Percentiles rank a stretch among this genome's conserved stretches.
Evolutionary conservation across 208 protist genomes (phyloP).

Genomic region (Herpetomonas muscarum): DNA sequence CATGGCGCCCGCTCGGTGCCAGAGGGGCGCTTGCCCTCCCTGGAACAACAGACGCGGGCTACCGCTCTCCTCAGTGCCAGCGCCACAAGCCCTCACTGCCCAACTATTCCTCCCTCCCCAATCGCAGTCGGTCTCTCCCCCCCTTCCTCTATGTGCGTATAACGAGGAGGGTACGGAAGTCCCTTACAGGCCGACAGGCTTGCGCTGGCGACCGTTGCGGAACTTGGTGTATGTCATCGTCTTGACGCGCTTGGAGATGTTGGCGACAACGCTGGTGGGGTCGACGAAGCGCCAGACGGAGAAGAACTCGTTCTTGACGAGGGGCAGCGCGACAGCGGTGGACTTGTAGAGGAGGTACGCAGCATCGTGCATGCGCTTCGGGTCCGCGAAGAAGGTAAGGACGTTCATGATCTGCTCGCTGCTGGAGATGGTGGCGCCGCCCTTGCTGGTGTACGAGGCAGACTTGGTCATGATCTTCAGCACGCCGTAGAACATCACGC

Average conservation of each 20-base stretch:
- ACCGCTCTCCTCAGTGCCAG: too few species aligned
- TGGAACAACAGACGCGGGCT: too few species aligned
- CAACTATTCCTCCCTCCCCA: too few species aligned
- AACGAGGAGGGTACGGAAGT: too few species aligned
- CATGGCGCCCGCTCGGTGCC: too few species aligned
- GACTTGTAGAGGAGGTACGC: constrained; percentile 56
- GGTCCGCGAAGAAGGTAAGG: constrained; percentile 51
- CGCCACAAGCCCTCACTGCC: too few species aligned
- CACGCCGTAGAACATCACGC: constrained; percentile 68
- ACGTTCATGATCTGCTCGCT: constrained; percentile 45
- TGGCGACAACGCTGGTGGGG: constrained; percentile 64
- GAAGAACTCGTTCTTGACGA: constrained; percentile 76
- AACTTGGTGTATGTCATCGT: constrained; percentile 45
- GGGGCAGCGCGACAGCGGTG: constrained; percentile 43
- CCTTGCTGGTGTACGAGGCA: constrained; percentile 25
- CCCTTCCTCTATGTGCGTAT: neutral
- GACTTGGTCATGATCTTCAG: constrained; percentile 46
- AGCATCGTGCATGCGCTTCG: constrained; percentile 44
- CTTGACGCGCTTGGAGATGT: constrained; percentile 59
- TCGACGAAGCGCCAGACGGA: constrained; percentile 79
- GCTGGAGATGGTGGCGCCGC: constrained; percentile 10
- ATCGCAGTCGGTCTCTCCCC: too few species aligned
- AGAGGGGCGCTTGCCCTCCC: too few species aligned
- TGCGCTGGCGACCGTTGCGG: constrained; percentile 56
- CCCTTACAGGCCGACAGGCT: constrained; percentile 71